These are phyloP conservation scores for Diaporthe australafricana DNA, from an alignment of 2,329 filamentous ascomycete genomes.

Conservation along the genomic window DNA sequence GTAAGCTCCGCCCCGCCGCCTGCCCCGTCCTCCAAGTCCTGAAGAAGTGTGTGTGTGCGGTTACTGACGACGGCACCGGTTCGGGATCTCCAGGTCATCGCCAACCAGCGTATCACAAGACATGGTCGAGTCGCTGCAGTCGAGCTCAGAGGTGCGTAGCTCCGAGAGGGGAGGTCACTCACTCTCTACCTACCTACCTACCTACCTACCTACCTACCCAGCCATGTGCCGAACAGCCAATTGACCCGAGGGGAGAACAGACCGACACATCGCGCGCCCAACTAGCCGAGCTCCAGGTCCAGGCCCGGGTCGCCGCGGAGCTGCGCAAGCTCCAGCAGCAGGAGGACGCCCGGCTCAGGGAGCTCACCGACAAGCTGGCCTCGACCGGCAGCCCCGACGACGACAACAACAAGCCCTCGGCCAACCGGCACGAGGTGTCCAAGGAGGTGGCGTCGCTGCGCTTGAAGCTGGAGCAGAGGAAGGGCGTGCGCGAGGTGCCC, in stretches of 20 bases:
- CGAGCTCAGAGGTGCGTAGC: constrained; percentile 81
- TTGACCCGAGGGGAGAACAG: constrained; percentile 57
- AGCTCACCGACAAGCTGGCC: constrained; percentile 74
- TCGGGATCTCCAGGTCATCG: constrained; percentile 52
- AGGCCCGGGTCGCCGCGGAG: constrained; percentile 86
- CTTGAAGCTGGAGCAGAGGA: constrained; percentile 70
- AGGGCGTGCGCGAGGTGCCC: constrained; percentile 76
- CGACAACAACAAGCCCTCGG: constrained; percentile 44
- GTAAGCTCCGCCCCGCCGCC: constrained; percentile 52
- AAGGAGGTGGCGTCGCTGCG: constrained; percentile 71
- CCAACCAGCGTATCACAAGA: constrained; percentile 77
- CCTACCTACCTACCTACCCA: not conserved
- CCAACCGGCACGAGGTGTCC: constrained; percentile 62
- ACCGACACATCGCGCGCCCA: constrained; percentile 89
- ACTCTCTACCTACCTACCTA: not conserved
- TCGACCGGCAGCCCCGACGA: constrained; percentile 46
- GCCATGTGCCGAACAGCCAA: constrained; percentile 11
- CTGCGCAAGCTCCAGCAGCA: constrained; percentile 82
- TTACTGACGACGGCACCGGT: constrained; percentile 38
- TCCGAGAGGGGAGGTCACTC: not conserved
- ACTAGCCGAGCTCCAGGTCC: constrained; percentile 86
- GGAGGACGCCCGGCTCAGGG: constrained; percentile 75
- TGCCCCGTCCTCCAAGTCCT: not conserved
- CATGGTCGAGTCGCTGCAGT: constrained; percentile 84
- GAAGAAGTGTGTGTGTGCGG: not conserved